phyloP scores from a whole-genome alignment of 2,329 filamentous ascomycete species.

The Ophiosphaerella herpotricha region DNA sequence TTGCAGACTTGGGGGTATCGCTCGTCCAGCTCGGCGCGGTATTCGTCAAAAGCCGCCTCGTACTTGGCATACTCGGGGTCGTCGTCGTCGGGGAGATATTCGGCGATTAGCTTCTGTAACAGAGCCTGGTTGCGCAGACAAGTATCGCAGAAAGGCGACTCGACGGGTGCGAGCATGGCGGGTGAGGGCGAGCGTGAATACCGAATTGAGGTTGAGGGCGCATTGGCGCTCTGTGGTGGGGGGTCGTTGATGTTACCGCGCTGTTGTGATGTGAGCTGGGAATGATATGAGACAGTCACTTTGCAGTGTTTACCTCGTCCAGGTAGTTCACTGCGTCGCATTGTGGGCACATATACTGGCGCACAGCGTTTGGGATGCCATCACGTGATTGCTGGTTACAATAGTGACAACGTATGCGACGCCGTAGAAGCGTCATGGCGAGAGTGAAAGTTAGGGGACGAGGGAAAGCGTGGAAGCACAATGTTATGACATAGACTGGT shows the following conservation, averaged over 20 bases:
- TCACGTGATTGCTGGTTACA: constrained; percentile 36
- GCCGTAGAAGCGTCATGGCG: constrained; percentile 41
- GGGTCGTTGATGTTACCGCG: constrained; percentile 90
- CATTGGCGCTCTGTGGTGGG: constrained; percentile 58
- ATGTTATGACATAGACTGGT: constrained; percentile 13
- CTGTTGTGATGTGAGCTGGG: constrained; percentile 52
- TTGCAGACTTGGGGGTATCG: constrained; percentile 89
- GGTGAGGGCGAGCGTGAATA: constrained; percentile 36
- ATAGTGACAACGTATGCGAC: constrained; percentile 43
- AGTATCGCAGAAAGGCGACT: constrained; percentile 68
- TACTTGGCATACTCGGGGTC: constrained; percentile 72
- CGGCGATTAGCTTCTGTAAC: constrained; percentile 73
- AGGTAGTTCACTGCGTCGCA: constrained; percentile 91
- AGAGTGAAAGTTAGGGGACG: constrained; percentile 1
- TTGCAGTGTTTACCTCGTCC: constrained; percentile 67
- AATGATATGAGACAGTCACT: background rate
- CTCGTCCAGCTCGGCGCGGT: constrained; percentile 73
- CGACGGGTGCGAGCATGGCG: constrained; percentile 28
- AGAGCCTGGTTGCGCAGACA: constrained; percentile 91
- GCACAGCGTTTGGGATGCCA: constrained; percentile 24
- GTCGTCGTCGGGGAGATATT: constrained; percentile 71
- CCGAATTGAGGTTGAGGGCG: constrained; percentile 22
- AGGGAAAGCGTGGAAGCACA: background rate
- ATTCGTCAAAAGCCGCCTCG: constrained; percentile 71
- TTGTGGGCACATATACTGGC: constrained; percentile 49